Conservation (phyloP, 768 basidiomycete species). For the Rhodotorula toruloides region DNA sequence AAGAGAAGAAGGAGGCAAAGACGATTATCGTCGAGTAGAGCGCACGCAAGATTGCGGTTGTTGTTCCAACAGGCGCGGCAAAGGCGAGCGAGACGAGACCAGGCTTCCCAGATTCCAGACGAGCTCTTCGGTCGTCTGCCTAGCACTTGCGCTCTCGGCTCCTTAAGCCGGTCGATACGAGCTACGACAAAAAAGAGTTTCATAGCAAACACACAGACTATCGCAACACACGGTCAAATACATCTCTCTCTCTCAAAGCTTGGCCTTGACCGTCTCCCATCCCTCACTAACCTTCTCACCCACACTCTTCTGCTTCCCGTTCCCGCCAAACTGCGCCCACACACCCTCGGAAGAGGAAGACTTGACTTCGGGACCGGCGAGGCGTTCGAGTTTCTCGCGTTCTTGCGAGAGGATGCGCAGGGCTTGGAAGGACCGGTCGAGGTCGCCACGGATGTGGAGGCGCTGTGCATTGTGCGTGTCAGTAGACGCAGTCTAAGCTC, state of each 20-base stretch:
- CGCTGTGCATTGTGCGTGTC: not conserved
- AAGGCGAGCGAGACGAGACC: too few relatives aligned
- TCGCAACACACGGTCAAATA: not conserved
- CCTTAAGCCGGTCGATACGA: too few relatives aligned
- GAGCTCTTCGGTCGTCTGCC: too few relatives aligned
- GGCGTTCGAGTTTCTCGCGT: slow-evolving; percentile 20
- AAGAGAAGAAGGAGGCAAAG: too few relatives aligned
- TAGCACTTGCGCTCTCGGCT: too few relatives aligned
- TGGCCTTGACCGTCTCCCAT: slow-evolving; percentile 3
- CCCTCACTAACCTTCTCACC: not conserved
- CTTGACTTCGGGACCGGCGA: slow-evolving; percentile 1
- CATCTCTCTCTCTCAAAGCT: not conserved
- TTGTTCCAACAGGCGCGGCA: not conserved
- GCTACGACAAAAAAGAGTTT: not conserved
- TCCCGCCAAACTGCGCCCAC: not conserved
- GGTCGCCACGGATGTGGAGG: not conserved
- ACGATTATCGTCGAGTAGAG: not conserved
- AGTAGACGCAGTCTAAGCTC: not conserved
- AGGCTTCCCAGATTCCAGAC: too few relatives aligned
- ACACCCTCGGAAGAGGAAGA: not conserved
- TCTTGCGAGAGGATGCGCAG: slow-evolving; percentile 25
- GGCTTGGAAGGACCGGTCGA: not conserved
- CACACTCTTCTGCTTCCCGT: not conserved
- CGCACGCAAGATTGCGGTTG: not conserved
- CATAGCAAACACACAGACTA: not conserved